phyloP scores from a whole-genome alignment of 768 basidiomycete genomes.

The Psilocybe sp. region DNA sequence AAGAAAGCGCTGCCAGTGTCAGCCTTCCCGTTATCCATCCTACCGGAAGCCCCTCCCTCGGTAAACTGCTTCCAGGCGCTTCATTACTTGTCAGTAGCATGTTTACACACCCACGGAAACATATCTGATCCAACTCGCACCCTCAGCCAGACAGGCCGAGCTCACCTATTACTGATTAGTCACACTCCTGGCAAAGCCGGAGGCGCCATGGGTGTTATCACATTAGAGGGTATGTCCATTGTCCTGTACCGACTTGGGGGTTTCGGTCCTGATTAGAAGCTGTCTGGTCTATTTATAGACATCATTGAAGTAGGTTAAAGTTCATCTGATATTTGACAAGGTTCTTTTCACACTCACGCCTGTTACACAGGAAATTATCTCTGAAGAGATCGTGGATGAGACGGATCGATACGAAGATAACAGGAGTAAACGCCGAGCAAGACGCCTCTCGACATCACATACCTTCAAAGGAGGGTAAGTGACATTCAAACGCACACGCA shows the following conservation, averaged over 20 bases:
- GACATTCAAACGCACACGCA: too few species aligned
- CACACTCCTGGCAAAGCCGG: slow-evolving; percentile 77
- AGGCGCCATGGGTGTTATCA: slow-evolving; percentile 89
- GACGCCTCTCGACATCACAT: slow-evolving; percentile 60
- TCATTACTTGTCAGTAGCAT: slow-evolving; percentile 75
- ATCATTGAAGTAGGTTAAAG: slow-evolving; percentile 59
- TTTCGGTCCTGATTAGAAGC: background rate
- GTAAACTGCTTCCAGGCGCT: slow-evolving; percentile 95
- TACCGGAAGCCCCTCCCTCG: slow-evolving; percentile 85
- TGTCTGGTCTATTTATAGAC: slow-evolving; percentile 35
- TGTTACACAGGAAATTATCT: slow-evolving; percentile 77
- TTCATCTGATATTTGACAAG: background rate
- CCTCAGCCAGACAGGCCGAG: slow-evolving; percentile 85
- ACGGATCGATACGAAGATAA: slow-evolving; percentile 91
- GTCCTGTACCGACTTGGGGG: background rate
- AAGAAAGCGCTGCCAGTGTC: slow-evolving; percentile 69
- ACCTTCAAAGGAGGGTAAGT: too few species aligned
- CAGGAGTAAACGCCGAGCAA: slow-evolving; percentile 70
- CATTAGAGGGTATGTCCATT: slow-evolving; percentile 74
- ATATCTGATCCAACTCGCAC: background rate
- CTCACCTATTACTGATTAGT: slow-evolving; percentile 86
- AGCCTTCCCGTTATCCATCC: slow-evolving; percentile 72
- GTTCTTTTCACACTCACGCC: background rate
- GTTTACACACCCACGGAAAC: background rate
- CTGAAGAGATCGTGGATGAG: slow-evolving; percentile 94